These are phyloP conservation scores for Alloteropsis semialata DNA, from an alignment of 176 grass and related monocot genomes.

Conservation along the genomic window DNA sequence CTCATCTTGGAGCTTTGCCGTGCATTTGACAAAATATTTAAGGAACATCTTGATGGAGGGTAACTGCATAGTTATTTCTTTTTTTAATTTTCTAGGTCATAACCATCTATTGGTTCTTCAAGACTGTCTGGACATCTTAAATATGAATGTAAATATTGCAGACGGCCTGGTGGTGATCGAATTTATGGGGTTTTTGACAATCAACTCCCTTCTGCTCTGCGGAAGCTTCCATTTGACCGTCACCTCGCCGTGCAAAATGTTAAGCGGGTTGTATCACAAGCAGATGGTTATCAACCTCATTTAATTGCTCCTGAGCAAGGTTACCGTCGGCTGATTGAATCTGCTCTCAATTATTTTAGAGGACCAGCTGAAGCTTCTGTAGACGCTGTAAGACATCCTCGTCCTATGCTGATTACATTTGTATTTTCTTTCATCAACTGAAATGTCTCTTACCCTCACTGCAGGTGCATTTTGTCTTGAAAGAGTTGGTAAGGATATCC, in stretches of 20 bases:
- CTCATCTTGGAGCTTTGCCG: constrained; percentile 90
- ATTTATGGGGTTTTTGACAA: constrained; percentile 97
- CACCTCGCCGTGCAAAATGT: constrained; percentile 85
- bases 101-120: background rate
- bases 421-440: background rate
- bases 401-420: background rate
- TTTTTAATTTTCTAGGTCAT: background rate
- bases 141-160: constrained; percentile 33
- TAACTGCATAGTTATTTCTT: constrained; percentile 35
- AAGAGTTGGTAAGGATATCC: constrained; percentile 92
- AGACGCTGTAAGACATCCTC: constrained; percentile 69
- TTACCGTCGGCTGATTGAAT: constrained; percentile 87
- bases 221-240: constrained; percentile 92
- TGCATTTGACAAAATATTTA: constrained; percentile 96
- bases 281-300: constrained; percentile 96
- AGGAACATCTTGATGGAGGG: constrained; percentile 98
- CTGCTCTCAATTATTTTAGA: constrained; percentile 89
- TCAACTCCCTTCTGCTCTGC: constrained; percentile 80
- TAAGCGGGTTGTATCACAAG: constrained; percentile 82
- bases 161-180: constrained; percentile 82
- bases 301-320: constrained; percentile 99
- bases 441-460: constrained; percentile 14
- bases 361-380: constrained; percentile 98
- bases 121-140: constrained; percentile 12
- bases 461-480: constrained; percentile 90